phyloP scores from a whole-genome alignment of 1,284 basidiomycete species.

The Moesziomyces sp. region DNA sequence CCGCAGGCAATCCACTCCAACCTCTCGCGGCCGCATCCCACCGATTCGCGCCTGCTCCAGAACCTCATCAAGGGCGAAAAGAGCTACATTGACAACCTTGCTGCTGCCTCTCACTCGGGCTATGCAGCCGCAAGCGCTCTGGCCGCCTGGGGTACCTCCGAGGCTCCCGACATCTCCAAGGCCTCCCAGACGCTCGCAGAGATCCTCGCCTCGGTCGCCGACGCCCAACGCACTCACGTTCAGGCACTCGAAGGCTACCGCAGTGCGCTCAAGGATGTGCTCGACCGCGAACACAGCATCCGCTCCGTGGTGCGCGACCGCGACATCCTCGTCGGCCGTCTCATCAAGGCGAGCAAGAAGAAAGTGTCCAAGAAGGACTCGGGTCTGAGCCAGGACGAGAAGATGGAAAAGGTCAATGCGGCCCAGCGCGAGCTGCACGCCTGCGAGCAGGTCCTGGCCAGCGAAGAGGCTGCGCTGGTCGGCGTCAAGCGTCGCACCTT shows the following conservation, averaged over 20 bases:
- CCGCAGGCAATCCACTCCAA: conserved; percentile 56
- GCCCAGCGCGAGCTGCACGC: conserved; percentile 68
- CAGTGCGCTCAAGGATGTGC: conserved; percentile 69
- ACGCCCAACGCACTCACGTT: conserved; percentile 68
- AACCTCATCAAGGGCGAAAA: conserved; percentile 69
- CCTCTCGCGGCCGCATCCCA: conserved; percentile 59
- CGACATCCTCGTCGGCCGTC: conserved; percentile 69
- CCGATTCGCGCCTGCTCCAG: conserved; percentile 68
- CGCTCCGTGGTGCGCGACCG: conserved; percentile 68
- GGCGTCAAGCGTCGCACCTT: conserved; percentile 69
- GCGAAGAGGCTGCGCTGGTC: conserved; percentile 67
- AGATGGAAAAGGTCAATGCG: conserved; percentile 65
- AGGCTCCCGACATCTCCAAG: conserved; percentile 65
- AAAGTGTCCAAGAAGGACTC: conserved; percentile 59
- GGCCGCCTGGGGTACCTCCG: conserved; percentile 69
- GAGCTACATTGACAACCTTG: conserved; percentile 62
- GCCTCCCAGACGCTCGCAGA: conserved; percentile 66
- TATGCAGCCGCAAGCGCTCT: conserved; percentile 66
- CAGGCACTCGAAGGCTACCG: conserved; percentile 68
- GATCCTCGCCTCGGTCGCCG: conserved; percentile 64
- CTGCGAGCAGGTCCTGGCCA: conserved; percentile 68
- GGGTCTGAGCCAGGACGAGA: conserved; percentile 58
- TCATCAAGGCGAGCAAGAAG: conserved; percentile 69
- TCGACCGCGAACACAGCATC: conserved; percentile 68
- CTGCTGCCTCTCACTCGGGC: conserved; percentile 41